Base-by-base conservation (phyloP, 768 basidiomycete species). In the Calocybe gangraenosa region DNA sequence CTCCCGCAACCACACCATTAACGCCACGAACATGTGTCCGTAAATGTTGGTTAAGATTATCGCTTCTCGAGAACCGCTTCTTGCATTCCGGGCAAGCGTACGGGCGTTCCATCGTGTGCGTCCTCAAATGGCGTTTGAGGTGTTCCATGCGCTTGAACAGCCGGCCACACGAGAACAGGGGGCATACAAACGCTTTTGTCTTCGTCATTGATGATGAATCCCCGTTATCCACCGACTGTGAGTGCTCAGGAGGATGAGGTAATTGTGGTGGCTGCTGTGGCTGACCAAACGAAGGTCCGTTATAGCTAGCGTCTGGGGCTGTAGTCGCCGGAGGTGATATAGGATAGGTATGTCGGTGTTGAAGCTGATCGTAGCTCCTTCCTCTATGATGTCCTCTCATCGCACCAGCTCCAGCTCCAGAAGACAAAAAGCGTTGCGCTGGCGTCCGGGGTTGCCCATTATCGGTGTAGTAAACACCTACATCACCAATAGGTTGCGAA, bases 71-170 rank as follows among this genome's bases (percentile, higher is more conserved):
- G 65, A 96, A 96, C 49, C 78, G 75, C 73, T 90, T 91, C 57
- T 73, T 70, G 62, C 92, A 95, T 19, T 71, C 66, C 35, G 74
- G 67, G 59, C 92, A 93, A 43, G 72, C 71, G 64, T 81, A 94
- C 0, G 92, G 92, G 31, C 84, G 71, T 63, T 94, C 92, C 78
- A 89, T 78, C 20, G 91, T 93, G 60, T 95, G 92, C 7, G 91
- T 92, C 47, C 90, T 76, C 22, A 92, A 65, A 62, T 95, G 92
- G 35, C 92, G 68, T 65, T 89, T 88, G 53, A 94, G 75, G 59
- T 95, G 92, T 59, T 95, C 92, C 78, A 87, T 84, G 9, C 92
- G 81, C 73, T 92, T 93, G 79, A 94, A 95, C 53, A 86, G 67
- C 50, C 87, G 72, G 2, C 87, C 81, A 58, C 92, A 96, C 11